Base-by-base conservation (phyloP, 495 filamentous ascomycete species). In the Rostrohypoxylon terebratum region DNA sequence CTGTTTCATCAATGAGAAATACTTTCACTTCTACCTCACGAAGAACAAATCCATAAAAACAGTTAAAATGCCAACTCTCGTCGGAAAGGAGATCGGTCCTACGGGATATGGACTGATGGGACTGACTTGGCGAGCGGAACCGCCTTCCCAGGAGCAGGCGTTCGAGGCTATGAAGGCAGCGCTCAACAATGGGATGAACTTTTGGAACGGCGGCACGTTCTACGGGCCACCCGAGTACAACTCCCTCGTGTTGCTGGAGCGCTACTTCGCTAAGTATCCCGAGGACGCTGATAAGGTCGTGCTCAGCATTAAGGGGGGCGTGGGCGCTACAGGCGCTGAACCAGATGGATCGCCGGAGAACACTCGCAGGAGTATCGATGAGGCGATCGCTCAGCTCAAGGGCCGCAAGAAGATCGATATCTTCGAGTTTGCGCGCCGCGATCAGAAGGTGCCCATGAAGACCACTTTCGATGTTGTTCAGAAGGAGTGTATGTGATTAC, bases 171-270 rank as follows among this genome's bases (percentile, higher is more conserved):
- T 96, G 81, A 88, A 87, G 68, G 85, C 89, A 20, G 84, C 93
- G 13, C 83, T 96, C 54, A 75, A 82, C n/a, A 80, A 82, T 10
- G 92, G 92, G 33, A 77, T 86, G 84, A 79, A 91, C 79, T 89
- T 92, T 79, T 95, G 92, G 92, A 94, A 94, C 76, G 92, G 85
- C 47, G 92, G 90, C 71, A 90, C 94, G 70, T 86, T 96, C 74
- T 96, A 96, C 80, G 93, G 93, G 50, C 83, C 89, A 0, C 86
- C 87, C 1, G 86, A 90, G 23, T 83, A 84, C 83, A 93, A 95
- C 83, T 88, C 85, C 11, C 83, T 93, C 3, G 82, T 85, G 57
- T 82, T 93, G 4, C 81, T 93, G 57, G 85, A 89, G 42, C 80
- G 82, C 48, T 93, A 93, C 82, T 92, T 91, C 76, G 86, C 80